phyloP scores from a whole-genome alignment of 2,329 filamentous ascomycete genomes.

The Fusarium nygamai region DNA sequence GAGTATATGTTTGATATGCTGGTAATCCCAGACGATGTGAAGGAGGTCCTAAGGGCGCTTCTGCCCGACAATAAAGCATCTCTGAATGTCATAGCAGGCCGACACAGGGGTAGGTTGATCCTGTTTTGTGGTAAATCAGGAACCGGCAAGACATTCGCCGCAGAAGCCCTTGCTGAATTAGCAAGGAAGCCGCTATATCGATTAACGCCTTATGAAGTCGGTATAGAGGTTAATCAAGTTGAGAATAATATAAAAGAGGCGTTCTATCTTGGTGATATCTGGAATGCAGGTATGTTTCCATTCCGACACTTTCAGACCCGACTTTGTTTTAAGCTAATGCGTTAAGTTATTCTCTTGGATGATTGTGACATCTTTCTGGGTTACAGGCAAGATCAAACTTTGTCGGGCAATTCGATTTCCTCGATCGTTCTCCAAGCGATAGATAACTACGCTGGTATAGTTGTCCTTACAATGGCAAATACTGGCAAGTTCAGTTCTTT shows the following conservation, averaged over 20 bases:
- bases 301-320: neutral
- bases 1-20: neutral
- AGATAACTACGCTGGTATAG: neutral
- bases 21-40: accelerated
- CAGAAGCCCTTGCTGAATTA: neutral
- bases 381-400: too few relatives aligned
- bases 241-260: neutral
- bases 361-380: neutral
- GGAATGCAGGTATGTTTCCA: neutral
- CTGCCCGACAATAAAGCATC: accelerated
- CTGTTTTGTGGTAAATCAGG: accelerated
- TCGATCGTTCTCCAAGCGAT: neutral
- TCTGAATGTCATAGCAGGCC: neutral
- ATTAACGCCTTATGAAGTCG: neutral
- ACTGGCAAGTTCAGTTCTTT: neutral
- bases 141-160: neutral
- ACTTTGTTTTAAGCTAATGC: neutral
- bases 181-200: neutral
- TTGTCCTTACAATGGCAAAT: accelerated
- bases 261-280: neutral
- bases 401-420: neutral
- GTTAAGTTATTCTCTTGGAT: neutral
- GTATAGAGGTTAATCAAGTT: neutral
- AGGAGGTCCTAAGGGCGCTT: neutral
- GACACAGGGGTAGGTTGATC: neutral